Evolutionary conservation across 345 rosid genomes (phyloP), one percentile per base, ranked within the genome.

Genomic region (Aegle marmelos): DNA sequence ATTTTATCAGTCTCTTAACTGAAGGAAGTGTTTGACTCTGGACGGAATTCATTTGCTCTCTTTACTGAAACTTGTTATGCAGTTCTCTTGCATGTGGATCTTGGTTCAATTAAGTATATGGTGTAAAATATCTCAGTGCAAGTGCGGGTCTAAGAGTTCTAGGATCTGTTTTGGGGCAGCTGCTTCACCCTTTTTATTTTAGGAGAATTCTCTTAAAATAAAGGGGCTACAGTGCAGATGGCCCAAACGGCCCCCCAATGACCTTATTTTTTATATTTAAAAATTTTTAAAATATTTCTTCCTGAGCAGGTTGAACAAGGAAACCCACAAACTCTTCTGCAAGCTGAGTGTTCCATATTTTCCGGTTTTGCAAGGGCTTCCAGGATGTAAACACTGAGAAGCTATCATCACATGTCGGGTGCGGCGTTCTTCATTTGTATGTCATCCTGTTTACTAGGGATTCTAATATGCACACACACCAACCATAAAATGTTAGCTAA

Each of bases 311-410:
- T 90, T 76, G 98, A 95, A 80, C 87, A 88, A 86, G 97, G 98
- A 72, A 82, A 85, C 64, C 98, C 98, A 30, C 84, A 78, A 27
- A 87, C 57, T 80, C 98, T 95, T 73, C 75, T 91, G 69, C 87
- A 82, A 78, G 90, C 89, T 79, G 84, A 79, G 14, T 59, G 19
- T 68, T 90, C 98, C 33, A 81, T 85, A 81, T 95, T 93, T 78
- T 89, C 97, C 21, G 79, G 87, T 74, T 93, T 93, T 61, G 97
- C 91, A 3, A 91, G 79, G 84, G 94, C 98, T 83, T 94, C 97
- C 50, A 76, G 86, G n/a, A 84, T 83, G 89, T 90, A 72, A 72
- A 87, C 56, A 25, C 57, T 11, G n/a, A 48, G 5, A 16, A 16
- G 24, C 28, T 16, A 28, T 28, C 28, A 27, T 66, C 28, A 11